These are phyloP conservation scores for Lasiodiplodia hormozganensis DNA, from an alignment of 2,329 filamentous ascomycete species.

Conservation along the genomic window DNA sequence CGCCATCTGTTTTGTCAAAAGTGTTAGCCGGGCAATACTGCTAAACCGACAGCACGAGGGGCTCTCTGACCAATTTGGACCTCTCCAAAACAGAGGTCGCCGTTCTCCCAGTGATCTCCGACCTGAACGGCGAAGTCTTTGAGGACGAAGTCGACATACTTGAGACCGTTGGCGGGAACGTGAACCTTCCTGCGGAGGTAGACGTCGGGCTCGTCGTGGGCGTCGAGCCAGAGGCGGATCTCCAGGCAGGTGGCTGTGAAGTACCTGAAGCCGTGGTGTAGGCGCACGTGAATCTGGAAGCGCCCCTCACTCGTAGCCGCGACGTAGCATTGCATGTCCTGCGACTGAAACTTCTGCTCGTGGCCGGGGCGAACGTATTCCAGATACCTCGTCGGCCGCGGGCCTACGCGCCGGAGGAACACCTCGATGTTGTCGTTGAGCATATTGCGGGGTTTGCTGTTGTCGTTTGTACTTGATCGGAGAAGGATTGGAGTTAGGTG, in stretches of 20 bases:
- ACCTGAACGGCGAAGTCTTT: slow-evolving; percentile 19
- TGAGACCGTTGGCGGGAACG: background rate
- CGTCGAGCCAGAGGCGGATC: slow-evolving; percentile 23
- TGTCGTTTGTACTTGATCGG: background rate
- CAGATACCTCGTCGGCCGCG: slow-evolving; percentile 1
- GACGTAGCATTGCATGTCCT: background rate
- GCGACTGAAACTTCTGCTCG: background rate
- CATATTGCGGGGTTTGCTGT: slow-evolving; percentile 6
- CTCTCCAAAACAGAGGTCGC: slow-evolving; percentile 16
- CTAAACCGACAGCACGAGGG: background rate
- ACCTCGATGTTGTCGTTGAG: slow-evolving; percentile 21
- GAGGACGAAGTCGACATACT: background rate
- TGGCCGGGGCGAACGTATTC: slow-evolving; percentile 8
- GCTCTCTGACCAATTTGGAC: background rate
- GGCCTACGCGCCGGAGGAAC: slow-evolving; percentile 5
- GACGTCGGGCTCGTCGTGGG: slow-evolving; percentile 24
- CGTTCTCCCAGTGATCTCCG: slow-evolving; percentile 16
- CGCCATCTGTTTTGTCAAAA: background rate
- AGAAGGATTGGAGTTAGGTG: background rate
- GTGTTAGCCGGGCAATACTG: background rate
- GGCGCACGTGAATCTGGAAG: slow-evolving; percentile 15
- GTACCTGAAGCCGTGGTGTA: slow-evolving; percentile 13
- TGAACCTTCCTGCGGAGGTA: slow-evolving; percentile 2
- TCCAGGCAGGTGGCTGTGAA: slow-evolving; percentile 16
- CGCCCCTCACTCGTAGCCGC: slow-evolving; percentile 3